Base-by-base conservation (phyloP, 2,329 filamentous ascomycete species). In the Colletotrichum scovillei region DNA sequence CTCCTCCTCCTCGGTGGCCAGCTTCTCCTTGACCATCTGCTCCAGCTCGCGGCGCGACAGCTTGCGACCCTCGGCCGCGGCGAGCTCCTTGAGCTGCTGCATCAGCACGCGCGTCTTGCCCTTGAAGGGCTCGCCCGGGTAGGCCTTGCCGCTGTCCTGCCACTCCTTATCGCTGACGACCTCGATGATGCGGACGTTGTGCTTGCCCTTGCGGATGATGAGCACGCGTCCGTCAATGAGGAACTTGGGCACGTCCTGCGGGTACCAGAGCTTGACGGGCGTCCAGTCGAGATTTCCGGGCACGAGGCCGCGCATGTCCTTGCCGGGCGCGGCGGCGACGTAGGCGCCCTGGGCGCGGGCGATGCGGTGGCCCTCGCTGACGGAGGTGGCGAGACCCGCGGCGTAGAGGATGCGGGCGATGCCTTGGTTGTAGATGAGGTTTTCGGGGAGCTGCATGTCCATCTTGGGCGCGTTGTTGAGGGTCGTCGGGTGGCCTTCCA, bases 131-230 rank as follows among this genome's bases (percentile, higher is more conserved):
- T 90, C 83, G 57, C 90, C 90, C 0, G 87, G 86, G 79, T 91
- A 91, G 22, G 81, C 81, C 74, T 83, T 70, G 32, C 89, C 89
- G 69, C 84, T 86, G 5, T 76, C 78, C 55, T 81, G 77, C 85
- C 88, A 92, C 72, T 87, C 86, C 59, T 88, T 83, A 77, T 92
- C 89, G 74, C 81, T 83, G 35, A 92, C 83, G 74, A 92, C 84
- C 80, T 92, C 85, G 64, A 92, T 84, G 75, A 92, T 86, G 58
- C 90, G 88, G 58, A 92, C 81, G 74, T 92, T 90, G 81, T 91
- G 88, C 83, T 91, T 92, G 76, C 90, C 90, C 78, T 87, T 90
- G 75, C 91, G 89, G 66, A 92, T 82, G 76, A 92, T 87, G 75
- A 92, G 82, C 59, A 92, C 76, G 75, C 87, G 85, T 69, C 80